Evolutionary conservation across 2,329 filamentous ascomycete species (phyloP).

Genomic region (Epicoccum sorghinum): DNA sequence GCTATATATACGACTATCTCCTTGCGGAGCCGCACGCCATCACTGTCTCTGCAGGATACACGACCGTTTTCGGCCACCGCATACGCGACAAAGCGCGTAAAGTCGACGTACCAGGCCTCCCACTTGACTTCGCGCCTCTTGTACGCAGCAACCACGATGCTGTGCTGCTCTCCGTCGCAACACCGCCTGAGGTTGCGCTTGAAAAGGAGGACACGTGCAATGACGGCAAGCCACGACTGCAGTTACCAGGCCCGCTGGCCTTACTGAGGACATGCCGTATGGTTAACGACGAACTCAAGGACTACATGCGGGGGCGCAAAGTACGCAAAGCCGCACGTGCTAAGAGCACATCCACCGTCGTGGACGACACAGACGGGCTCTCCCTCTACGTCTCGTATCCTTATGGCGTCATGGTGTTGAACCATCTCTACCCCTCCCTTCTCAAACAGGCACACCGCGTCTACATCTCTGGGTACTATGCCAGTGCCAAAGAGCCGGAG

Average conservation of each 20-base stretch:
- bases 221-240: conserved; percentile 19
- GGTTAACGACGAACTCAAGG: conserved; percentile 44
- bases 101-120: conserved; percentile 45
- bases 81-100: conserved; percentile 34
- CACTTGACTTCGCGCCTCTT: conserved; percentile 42
- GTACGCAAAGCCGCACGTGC: conserved; percentile 20
- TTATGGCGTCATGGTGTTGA: conserved; percentile 49
- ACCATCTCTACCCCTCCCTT: conserved; percentile 47
- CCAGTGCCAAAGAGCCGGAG: conserved; percentile 13
- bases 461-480: conserved; percentile 50
- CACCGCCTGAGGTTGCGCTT: conserved; percentile 32
- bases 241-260: conserved; percentile 31
- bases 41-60: conserved; percentile 48
- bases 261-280: conserved; percentile 41
- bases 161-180: conserved; percentile 38
- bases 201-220: conserved; percentile 16
- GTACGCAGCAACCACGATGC: conserved; percentile 42
- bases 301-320: conserved; percentile 34
- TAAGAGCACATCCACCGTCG: not conserved
- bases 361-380: conserved; percentile 33
- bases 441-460: conserved; percentile 49
- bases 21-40: conserved; percentile 45
- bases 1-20: conserved; percentile 50
- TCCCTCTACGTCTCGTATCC: conserved; percentile 52
- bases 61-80: conserved; percentile 36